Percentiles rank a stretch among this genome's conserved stretches.
Evolutionary conservation across 1,139 yeast species (phyloP).

Genomic region (Scheffersomyces cryptocercus): DNA sequence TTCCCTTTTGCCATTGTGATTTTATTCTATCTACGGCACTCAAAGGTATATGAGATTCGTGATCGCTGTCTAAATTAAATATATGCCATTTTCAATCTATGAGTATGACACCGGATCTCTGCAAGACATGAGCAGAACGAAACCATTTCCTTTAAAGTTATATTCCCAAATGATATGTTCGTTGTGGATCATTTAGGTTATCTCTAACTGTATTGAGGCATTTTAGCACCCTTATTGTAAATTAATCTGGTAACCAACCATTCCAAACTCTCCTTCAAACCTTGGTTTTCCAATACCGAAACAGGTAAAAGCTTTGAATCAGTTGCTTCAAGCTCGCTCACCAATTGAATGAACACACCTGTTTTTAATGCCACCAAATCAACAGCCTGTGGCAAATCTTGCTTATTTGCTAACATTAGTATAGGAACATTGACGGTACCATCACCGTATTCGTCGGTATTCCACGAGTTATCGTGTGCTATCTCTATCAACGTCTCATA

Average conservation of each 20-base stretch:
- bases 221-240: constrained; percentile 72
- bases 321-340: constrained; percentile 79
- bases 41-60: too few species aligned
- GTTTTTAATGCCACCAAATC: constrained; percentile 78
- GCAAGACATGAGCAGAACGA: too few species aligned
- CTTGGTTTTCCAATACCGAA: constrained; percentile 84
- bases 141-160: too few species aligned
- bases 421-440: constrained; percentile 70
- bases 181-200: too few species aligned
- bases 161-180: too few species aligned
- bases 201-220: constrained; percentile 54
- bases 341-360: constrained; percentile 80
- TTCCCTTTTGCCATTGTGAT: too few species aligned
- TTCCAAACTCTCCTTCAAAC: constrained; percentile 81
- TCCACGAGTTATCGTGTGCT: constrained; percentile 47
- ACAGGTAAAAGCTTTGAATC: constrained; percentile 90
- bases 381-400: constrained; percentile 74
- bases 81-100: too few species aligned
- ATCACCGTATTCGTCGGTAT: constrained; percentile 6
- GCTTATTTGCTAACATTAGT: constrained; percentile 93
- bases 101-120: too few species aligned
- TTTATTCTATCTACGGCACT: too few species aligned
- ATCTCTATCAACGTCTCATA: constrained; percentile 54
- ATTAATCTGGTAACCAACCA: constrained; percentile 81
- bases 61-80: too few species aligned